A percentile compares a stretch with the other conserved stretches of the same genome.
phyloP scores from a whole-genome alignment of 2,329 filamentous ascomycete genomes.

The Coniochaeta sp. region DNA sequence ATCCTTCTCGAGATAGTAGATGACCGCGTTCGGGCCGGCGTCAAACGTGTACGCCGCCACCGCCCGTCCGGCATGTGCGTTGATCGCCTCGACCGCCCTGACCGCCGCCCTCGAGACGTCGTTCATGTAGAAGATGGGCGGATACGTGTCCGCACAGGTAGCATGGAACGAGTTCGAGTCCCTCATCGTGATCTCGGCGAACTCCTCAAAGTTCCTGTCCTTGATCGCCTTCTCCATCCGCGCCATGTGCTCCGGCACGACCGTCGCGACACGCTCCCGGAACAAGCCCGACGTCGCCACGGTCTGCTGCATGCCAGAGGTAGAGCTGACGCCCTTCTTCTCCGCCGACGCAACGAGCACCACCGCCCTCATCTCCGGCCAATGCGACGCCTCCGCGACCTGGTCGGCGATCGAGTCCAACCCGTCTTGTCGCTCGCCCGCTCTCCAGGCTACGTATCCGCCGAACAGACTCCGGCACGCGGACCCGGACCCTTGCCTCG shows the following conservation, averaged over 20 bases:
- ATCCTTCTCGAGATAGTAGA: constrained; percentile 87
- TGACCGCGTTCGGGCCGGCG: constrained; percentile 90
- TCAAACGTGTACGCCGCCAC: constrained; percentile 96
- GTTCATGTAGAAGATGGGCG: constrained; percentile 98
- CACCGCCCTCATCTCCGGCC: constrained; percentile 89
- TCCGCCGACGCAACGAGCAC: constrained; percentile 86
- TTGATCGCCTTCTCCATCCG: constrained; percentile 77
- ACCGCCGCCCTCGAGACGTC: constrained; percentile 85
- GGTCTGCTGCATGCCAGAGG: constrained; percentile 94
- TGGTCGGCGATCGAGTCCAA: constrained; percentile 82
- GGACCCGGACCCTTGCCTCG: constrained; percentile 88
- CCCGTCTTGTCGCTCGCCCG: constrained; percentile 68
- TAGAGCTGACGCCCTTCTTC: constrained; percentile 93
- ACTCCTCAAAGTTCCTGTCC: constrained; percentile 72
- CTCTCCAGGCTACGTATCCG: constrained; percentile 92
- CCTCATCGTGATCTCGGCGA: constrained; percentile 88
- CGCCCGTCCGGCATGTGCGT: constrained; percentile 66
- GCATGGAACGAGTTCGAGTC: constrained; percentile 98
- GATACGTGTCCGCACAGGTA: constrained; percentile 87
- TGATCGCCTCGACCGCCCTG: constrained; percentile 82
- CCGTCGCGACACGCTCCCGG: constrained; percentile 60
- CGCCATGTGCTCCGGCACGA: constrained; percentile 78
- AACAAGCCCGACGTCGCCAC: constrained; percentile 89
- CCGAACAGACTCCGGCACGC: constrained; percentile 91
- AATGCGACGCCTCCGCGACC: constrained; percentile 81